Percentiles rank a stretch among this genome's conserved stretches.
These are phyloP conservation scores for Salvia sclarea DNA, from an alignment of 305 asterid species.

Conservation along the genomic window DNA sequence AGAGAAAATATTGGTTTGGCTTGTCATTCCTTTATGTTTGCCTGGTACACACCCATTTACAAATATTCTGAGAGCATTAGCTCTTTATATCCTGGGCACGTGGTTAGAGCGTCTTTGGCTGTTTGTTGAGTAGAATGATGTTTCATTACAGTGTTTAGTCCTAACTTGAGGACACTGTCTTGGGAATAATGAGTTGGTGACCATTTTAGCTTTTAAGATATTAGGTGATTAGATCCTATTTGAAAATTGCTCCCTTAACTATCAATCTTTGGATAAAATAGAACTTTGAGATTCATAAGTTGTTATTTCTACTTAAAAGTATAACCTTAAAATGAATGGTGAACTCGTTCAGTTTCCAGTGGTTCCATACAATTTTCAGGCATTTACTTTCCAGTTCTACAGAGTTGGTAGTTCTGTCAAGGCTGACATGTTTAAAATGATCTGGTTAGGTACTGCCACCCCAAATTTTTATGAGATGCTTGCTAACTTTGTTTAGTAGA, in stretches of 20 bases:
- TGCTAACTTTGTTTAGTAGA: conserved; percentile 6
- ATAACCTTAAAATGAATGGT: neutral
- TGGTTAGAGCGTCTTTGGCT: neutral
- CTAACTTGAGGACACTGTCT: neutral
- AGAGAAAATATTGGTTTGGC: neutral
- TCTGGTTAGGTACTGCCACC: neutral
- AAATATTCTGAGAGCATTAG: neutral
- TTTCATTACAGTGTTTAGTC: neutral
- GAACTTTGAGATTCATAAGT: neutral
- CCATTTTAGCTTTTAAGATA: neutral
- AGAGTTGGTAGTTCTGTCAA: neutral
- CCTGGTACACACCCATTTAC: neutral
- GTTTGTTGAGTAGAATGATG: neutral
- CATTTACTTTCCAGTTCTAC: neutral
- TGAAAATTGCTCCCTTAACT: neutral
- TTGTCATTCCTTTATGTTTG: neutral
- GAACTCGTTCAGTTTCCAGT: neutral
- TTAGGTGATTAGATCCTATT: neutral
- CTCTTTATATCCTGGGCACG: neutral
- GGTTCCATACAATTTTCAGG: neutral
- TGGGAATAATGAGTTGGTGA: neutral
- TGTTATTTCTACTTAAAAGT: neutral
- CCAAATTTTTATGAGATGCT: neutral
- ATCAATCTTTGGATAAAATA: neutral
- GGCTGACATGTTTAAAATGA: neutral